phyloP scores from a whole-genome alignment of 805 yeast species.

The Saccharomyces mikatae region DNA sequence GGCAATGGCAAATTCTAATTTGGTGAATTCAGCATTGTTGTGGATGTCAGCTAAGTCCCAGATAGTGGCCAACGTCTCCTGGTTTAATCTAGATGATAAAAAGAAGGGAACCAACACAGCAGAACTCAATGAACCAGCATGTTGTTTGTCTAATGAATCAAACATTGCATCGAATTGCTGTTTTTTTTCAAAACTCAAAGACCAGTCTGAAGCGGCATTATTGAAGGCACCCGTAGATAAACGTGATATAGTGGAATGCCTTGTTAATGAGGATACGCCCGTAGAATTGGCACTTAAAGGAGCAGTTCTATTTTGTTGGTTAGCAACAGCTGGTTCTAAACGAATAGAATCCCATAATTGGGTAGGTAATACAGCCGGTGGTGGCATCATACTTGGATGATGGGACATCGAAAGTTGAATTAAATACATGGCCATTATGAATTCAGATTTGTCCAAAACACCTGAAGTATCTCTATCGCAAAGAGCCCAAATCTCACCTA shows the following conservation, averaged over 20 bases:
- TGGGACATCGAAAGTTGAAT: conserved; percentile 62
- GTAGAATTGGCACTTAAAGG: conserved; percentile 21
- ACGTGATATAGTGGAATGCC: conserved; percentile 31
- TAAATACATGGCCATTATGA: conserved; percentile 89
- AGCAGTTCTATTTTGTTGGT: conserved; percentile 8
- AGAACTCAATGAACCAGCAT: conserved; percentile 58
- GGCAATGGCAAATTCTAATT: conserved; percentile 83
- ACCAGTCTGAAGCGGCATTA: conserved; percentile 50
- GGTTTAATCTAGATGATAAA: conserved; percentile 78
- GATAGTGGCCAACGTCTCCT: conserved; percentile 74
- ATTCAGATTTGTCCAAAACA: conserved; percentile 61
- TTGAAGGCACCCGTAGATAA: conserved; percentile 28
- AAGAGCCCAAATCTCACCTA: conserved; percentile 84
- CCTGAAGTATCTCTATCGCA: conserved; percentile 77
- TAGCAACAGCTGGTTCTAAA: conserved; percentile 10
- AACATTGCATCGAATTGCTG: conserved; percentile 76
- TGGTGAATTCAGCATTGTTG: conserved; percentile 73
- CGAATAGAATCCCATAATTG: conserved; percentile 33
- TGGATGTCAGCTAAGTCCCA: conserved; percentile 95
- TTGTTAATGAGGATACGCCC: conserved; percentile 20
- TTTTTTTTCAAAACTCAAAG: conserved; percentile 56
- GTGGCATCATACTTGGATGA: conserved; percentile 51
- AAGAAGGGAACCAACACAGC: conserved; percentile 81
- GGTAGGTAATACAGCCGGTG: conserved; percentile 44
- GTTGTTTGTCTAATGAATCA: conserved; percentile 61